A percentile compares a stretch with the other conserved stretches of the same genome.
Evolutionary conservation across 2,329 filamentous ascomycete genomes (phyloP).

Genomic region (Aspergillus japonicus): DNA sequence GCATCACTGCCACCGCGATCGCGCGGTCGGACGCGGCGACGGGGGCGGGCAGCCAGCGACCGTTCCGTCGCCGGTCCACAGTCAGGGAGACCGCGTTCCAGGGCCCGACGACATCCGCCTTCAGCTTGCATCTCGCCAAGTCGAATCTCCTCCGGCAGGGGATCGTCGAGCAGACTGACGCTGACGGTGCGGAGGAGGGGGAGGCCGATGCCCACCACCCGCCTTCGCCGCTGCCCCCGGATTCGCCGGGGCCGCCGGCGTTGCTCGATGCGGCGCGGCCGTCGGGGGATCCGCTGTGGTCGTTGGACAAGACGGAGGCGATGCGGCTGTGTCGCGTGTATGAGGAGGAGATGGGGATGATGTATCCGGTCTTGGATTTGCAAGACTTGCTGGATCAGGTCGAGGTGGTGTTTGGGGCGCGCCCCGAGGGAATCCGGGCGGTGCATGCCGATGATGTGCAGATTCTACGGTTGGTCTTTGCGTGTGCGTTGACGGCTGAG

Average conservation of each 20-base stretch:
- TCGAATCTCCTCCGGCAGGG: conserved; percentile 84
- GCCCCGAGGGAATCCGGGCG: conserved; percentile 35
- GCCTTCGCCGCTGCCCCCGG: conserved; percentile 32
- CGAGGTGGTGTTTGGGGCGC: conserved; percentile 54
- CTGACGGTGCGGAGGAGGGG: conserved; percentile 41
- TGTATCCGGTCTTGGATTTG: conserved; percentile 82
- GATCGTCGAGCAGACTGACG: conserved; percentile 57
- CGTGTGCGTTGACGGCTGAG: conserved; percentile 72
- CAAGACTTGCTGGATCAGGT: conserved; percentile 67
- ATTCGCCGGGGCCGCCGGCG: conserved; percentile 25
- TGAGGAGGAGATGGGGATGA: conserved; percentile 83
- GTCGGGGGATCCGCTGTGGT: conserved; percentile 69
- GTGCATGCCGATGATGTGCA: conserved; percentile 62
- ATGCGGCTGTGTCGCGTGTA: conserved; percentile 74
- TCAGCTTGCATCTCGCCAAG: conserved; percentile 80
- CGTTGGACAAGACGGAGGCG: conserved; percentile 72
- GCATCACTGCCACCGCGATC: conserved; percentile 9
- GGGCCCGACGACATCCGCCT: conserved; percentile 79
- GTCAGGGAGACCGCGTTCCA: conserved; percentile 65
- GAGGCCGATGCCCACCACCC: conserved; percentile 54
- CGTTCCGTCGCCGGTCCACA: conserved; percentile 21
- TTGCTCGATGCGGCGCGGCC: neutral
- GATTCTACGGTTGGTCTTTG: conserved; percentile 77
- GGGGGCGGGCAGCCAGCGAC: conserved; percentile 3
- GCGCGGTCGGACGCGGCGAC: conserved; percentile 11